Evolutionary conservation across 495 filamentous ascomycete species (phyloP), one percentile per base, ranked within the genome.

Genomic region (Cairneyella variabilis): DNA sequence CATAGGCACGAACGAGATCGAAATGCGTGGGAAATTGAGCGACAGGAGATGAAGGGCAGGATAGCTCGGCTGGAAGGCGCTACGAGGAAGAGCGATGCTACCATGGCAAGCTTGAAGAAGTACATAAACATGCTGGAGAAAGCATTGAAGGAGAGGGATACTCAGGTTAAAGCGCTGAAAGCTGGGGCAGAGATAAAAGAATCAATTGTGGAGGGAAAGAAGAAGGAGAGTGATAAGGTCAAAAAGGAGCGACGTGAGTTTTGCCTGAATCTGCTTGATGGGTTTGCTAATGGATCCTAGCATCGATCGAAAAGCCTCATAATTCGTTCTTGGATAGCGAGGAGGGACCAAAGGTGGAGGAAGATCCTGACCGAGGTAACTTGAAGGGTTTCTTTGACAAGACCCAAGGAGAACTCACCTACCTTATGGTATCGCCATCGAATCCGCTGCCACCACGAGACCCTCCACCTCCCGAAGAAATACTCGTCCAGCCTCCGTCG

Each of bases 11-110:
- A 99, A 69, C 88, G 93, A 71, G 95, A 96, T 62, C 86, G 95
- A 61, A 99, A 99, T 69, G 86, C 89, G 18, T 99, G 93, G 93
- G 93, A 97, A 64, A 98, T 98, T 66, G 93, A 98, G 71, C 84
- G 89, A 64, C 93, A 95, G 54, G 93, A 97, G 75, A 98, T 98
- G 93, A 97, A 96, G 71, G 90, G 88, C 57, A 84, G 92, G 67
- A 97, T 98, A 71, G 93, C 91, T n/a, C 84, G 86, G 63, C 77
- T 97, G 56, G 93, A 98, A 66, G 93, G 93, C 50, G 89, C 95
- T 46, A 78, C 85, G 18, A 77, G 91, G 43, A 89, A 89, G 45
- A 83, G 86, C 43, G 95, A 95, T 69, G 84, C 86, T 52, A 73
- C 91, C 53, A 89, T 95, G 50, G 91, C 92, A 68, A 87, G 87